phyloP scores from a whole-genome alignment of 148 eudicot species.

The Polygonum aviculare region DNA sequence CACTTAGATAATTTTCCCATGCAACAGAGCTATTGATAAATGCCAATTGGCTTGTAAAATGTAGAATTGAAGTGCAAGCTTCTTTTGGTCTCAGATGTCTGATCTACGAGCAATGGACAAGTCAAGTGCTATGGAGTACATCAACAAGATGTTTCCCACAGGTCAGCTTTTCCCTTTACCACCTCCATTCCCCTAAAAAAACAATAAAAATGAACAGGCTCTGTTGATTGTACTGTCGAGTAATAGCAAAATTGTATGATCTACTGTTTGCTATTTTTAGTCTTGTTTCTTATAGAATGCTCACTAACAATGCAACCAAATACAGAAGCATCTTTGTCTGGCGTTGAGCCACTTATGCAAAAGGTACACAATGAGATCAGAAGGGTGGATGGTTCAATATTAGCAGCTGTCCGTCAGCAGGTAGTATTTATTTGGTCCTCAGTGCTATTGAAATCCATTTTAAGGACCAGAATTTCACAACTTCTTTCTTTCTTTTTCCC shows the following conservation, averaged over 20 bases:
- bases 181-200: neutral
- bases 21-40: neutral
- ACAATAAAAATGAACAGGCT: neutral
- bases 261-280: neutral
- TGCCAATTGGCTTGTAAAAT: neutral
- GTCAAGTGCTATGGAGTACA: slow-evolving; percentile 83
- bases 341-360: slow-evolving; percentile 98
- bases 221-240: neutral
- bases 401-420: slow-evolving; percentile 96
- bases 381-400: slow-evolving; percentile 84
- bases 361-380: slow-evolving; percentile 85
- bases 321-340: slow-evolving; percentile 92
- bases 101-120: slow-evolving; percentile 51
- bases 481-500: neutral
- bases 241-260: neutral
- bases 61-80: neutral
- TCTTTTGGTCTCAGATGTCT: slow-evolving; percentile 18
- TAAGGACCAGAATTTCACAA: slow-evolving; percentile 1
- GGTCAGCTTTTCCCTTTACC: slow-evolving; percentile 27
- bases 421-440: slow-evolving; percentile 28
- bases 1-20: neutral
- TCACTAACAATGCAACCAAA: slow-evolving; percentile 15
- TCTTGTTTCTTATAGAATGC: neutral
- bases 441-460: slow-evolving; percentile 1
- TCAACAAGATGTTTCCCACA: slow-evolving; percentile 96